Conservation (phyloP, 73 alveolate species). For the Uronychia setigera region DNA sequence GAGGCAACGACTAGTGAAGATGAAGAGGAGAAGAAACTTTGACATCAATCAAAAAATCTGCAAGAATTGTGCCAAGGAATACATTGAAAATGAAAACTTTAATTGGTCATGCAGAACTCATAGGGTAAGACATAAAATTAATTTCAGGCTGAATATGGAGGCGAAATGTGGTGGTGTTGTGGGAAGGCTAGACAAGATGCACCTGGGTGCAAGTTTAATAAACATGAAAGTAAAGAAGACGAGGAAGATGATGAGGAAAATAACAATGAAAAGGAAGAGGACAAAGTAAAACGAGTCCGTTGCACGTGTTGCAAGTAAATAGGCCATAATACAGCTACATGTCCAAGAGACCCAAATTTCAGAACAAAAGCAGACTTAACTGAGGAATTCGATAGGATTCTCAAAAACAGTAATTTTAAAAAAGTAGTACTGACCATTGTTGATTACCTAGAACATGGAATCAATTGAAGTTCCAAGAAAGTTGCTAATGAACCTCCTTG, state of each 20-base stretch:
- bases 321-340: slow-evolving; percentile 63
- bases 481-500: background rate
- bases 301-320: slow-evolving; percentile 70
- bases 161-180: slow-evolving; percentile 77
- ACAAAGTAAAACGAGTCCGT: slow-evolving; percentile 6
- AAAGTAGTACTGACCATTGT: slow-evolving; percentile 15
- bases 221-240: slow-evolving; percentile 56
- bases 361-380: slow-evolving; percentile 30
- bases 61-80: slow-evolving; percentile 63
- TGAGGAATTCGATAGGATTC: slow-evolving; percentile 62
- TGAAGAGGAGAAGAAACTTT: slow-evolving; percentile 26
- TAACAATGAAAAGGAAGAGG: slow-evolving; percentile 20
- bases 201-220: slow-evolving; percentile 60
- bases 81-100: slow-evolving; percentile 68
- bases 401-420: slow-evolving; percentile 22
- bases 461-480: slow-evolving; percentile 2
- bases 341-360: slow-evolving; percentile 77
- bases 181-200: slow-evolving; percentile 55
- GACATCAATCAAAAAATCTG: slow-evolving; percentile 56
- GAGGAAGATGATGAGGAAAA: slow-evolving; percentile 52
- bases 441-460: slow-evolving; percentile 1
- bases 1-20: slow-evolving; percentile 43
- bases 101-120: slow-evolving; percentile 78
- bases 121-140: background rate
- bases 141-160: slow-evolving; percentile 31